Base-by-base conservation (phyloP, 2,329 filamentous ascomycete genomes). In the Aspergillus thermomutatus region DNA sequence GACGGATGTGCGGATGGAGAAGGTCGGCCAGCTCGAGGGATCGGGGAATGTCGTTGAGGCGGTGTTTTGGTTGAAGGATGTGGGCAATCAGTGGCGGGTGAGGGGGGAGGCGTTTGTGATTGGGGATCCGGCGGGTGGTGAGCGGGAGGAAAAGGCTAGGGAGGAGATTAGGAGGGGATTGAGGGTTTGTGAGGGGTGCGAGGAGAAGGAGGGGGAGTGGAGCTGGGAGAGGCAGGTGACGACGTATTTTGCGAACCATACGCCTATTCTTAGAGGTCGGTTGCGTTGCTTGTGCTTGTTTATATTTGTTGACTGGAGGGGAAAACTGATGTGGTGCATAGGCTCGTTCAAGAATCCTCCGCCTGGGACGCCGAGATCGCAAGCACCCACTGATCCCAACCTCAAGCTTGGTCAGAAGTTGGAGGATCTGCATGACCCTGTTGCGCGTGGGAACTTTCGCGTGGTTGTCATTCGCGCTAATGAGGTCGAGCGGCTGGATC, bases 241-340 rank as follows among this genome's bases (percentile, higher is more conserved):
- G 51, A 90, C 85, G 50, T 90, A 94, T 72, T 97, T 97, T 82
- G 93, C 91, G 21, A 97, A 97, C 72, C 76, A 94, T 65, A 88
- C 84, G 63, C 93, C 93, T 6, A 78, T 80, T 1, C 91, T 96
- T 86, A 83, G 92, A 77, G 84, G 85, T 85, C 70, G 51, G 73
- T 49, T 23, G 25, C 55, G 53, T 50, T 9, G 27, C 53, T 37
- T 25, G 25, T 47, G 41, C 3, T 45, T 26, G 46, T 27, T 17
- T 28, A 23, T 48, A 23, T 48, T 60, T 27, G 46, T n/a, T n/a
- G n/a, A n/a, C n/a, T n/a, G n/a, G n/a, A n/a, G n/a, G n/a, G n/a
- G n/a, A 21, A 45, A 26, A 26, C 40, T 61, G 43, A 61, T 27
- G 23, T 25, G 5, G 40, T 41, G 56, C 5, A 21, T 50, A 71